Base-by-base conservation (phyloP, 2,329 filamentous ascomycete genomes). In the Aspergillus clavatus region DNA sequence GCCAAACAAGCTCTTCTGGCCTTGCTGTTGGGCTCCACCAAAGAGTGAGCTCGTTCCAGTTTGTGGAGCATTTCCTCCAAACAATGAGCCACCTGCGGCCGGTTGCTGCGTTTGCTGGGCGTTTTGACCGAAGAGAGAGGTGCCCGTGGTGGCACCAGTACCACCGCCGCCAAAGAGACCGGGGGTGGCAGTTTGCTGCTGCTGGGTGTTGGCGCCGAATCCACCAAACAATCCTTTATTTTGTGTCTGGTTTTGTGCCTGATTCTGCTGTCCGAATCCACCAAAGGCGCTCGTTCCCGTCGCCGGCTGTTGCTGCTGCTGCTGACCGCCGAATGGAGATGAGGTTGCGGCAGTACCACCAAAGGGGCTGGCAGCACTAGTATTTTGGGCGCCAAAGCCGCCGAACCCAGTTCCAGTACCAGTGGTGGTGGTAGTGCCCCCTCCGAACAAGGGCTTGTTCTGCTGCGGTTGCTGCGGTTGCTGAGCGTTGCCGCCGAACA, bases 281-380 rank as follows among this genome's bases (percentile, higher is more conserved):
- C 72, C 72, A 56, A 77, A 74, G 23, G 59, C 68, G 43, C 63
- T 58, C n/a, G 65, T 61, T 22, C 56, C 62, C 41, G 46, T 48
- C 41, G 58, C n/a, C n/a, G n/a, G n/a, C n/a, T n/a, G n/a, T n/a
- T n/a, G n/a, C n/a, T n/a, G 58, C 43, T 62, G 65, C 46, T 65
- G 60, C 45, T 63, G 56, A 35, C 52, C 56, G 14, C 76, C 76
- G 51, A 79, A 79, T 3, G 71, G 56, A 11, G 64, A 61, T 5
- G 63, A 65, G 19, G 70, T 68, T 8, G 65, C 62, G 18, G 62
- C 60, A 33, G 64, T 65, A 22, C 52, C 52, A n/a, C 71, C 70
- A 49, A 72, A 72, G 6, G 66, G 62, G 27, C 63, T 66, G n/a
- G 66, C 51, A 42, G 64, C 55, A 38, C 61, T 68, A 29, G 67